Evolutionary conservation across 805 yeast genomes (phyloP), one percentile per base, ranked within the genome.

Genomic region (Kuraishia borneana): DNA sequence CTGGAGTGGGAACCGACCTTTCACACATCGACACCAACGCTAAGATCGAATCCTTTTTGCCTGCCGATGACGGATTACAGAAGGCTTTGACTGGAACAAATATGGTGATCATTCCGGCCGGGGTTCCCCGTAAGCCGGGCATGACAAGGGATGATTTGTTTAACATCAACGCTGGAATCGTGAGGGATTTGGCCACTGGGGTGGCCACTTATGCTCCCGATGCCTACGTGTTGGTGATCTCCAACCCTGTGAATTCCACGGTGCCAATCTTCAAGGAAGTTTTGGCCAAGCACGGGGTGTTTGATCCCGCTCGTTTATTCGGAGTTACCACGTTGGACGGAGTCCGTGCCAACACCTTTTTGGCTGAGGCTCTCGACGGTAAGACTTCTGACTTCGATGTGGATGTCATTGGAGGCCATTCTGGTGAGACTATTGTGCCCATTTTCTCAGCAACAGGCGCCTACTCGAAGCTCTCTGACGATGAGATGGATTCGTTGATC

Each of bases 361-460:
- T 79, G 41, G 68, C 84, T 30, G 75, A 73, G 46, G 58, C 73
- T 32, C 60, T 61, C 36, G 48, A 44, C 36, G 20, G 45, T 17
- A 60, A 63, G 42, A 65, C 73, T 42, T 67, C 83, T 34, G 63
- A 69, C 43, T 68, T 63, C 43, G 69, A 68, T 45, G 64, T 84
- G 36, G 77, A 85, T 16, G 95, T 88, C 35, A 65, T 87, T 45
- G 96, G 96, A 41, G 96, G 96, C 35, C 96, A 87, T 67, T 83
- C 95, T 21, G 96, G 96, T 43, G 89, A 81, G 53, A 87, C 96
- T 33, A 87, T 87, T 52, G 92, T 87, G 28, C 96, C 96, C 36
- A 67, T 87, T 45, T 73, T 79, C 54, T 70, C 87, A 26, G 53
- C 51, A 36, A 61, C 51, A 7, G 43, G 43, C 39, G 43, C 39